Conservation (phyloP, 2,329 filamentous ascomycete genomes). For the Pseudogymnoascus destructans region DNA sequence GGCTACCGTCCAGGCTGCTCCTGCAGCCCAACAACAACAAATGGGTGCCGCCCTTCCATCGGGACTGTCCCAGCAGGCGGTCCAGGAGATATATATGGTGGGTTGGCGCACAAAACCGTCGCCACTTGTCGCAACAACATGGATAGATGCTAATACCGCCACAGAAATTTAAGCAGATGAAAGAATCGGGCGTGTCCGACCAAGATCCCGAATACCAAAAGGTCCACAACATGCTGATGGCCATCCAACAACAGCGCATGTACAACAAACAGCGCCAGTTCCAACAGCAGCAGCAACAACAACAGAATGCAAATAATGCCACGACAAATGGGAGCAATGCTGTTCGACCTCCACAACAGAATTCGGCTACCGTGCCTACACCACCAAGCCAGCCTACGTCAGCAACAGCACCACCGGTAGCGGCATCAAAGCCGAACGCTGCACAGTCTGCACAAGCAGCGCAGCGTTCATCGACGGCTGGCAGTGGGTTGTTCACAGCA, state of each 20-base stretch:
- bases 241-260: slow-evolving; percentile 49
- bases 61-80: slow-evolving; percentile 61
- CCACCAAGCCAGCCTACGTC: slow-evolving; percentile 15
- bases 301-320: slow-evolving; percentile 40
- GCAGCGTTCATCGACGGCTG: slow-evolving; percentile 18
- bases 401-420: slow-evolving; percentile 19
- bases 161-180: slow-evolving; percentile 84
- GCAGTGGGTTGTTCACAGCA: slow-evolving; percentile 53
- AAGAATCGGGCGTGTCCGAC: slow-evolving; percentile 64
- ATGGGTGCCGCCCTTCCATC: slow-evolving; percentile 46
- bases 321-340: slow-evolving; percentile 45
- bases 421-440: slow-evolving; percentile 18
- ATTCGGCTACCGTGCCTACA: slow-evolving; percentile 21
- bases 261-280: slow-evolving; percentile 32
- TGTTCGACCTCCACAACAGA: slow-evolving; percentile 26
- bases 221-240: slow-evolving; percentile 59
- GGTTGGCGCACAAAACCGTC: slow-evolving; percentile 22
- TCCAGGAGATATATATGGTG: slow-evolving; percentile 62
- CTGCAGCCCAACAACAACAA: slow-evolving; percentile 46
- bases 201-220: slow-evolving; percentile 83
- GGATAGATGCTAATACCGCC: slow-evolving; percentile 21
- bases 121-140: slow-evolving; percentile 12
- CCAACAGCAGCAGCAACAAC: slow-evolving; percentile 44
- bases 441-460: slow-evolving; percentile 14
- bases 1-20: slow-evolving; percentile 67